Conservation (phyloP, 108 stramenopile genomes). For the Skeletonema marinoi region DNA sequence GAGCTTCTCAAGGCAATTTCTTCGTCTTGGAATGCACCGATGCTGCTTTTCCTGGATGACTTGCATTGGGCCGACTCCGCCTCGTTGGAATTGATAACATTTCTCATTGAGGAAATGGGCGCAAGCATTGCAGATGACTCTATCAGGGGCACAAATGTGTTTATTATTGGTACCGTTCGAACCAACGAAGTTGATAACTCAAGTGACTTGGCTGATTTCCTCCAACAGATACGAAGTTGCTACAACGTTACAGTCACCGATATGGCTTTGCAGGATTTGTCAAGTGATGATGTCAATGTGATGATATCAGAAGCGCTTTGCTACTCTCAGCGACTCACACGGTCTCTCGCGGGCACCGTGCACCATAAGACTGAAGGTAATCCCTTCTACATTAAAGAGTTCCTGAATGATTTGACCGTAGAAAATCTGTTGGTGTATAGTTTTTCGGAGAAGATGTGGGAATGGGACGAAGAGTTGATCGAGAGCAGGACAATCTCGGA, state of each 20-base stretch:
- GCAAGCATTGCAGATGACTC: neutral
- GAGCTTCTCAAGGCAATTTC: constrained; percentile 10
- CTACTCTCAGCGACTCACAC: constrained; percentile 18
- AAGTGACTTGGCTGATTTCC: constrained; percentile 13
- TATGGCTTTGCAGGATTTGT: constrained; percentile 15
- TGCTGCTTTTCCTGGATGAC: constrained; percentile 61
- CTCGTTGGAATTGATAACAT: constrained; percentile 48
- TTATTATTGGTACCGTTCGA: constrained; percentile 56
- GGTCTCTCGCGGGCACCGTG: constrained; percentile 16
- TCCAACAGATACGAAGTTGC: constrained; percentile 5
- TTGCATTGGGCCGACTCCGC: constrained; percentile 67
- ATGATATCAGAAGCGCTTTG: constrained; percentile 27
- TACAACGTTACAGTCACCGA: constrained; percentile 15
- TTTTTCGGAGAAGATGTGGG: constrained; percentile 41
- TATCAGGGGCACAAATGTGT: neutral
- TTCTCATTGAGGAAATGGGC: constrained; percentile 33
- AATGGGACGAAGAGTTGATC: constrained; percentile 51
- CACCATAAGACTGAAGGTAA: constrained; percentile 53
- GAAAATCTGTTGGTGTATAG: constrained; percentile 32
- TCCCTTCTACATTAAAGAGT: constrained; percentile 37
- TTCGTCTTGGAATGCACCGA: constrained; percentile 10
- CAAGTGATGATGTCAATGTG: constrained; percentile 11
- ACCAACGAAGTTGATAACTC: constrained; percentile 49
- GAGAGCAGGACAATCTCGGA: constrained; percentile 5
- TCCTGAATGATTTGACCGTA: constrained; percentile 31